Evolutionary conservation across 768 basidiomycete genomes (phyloP).

Genomic region (Boletus huronensis): DNA sequence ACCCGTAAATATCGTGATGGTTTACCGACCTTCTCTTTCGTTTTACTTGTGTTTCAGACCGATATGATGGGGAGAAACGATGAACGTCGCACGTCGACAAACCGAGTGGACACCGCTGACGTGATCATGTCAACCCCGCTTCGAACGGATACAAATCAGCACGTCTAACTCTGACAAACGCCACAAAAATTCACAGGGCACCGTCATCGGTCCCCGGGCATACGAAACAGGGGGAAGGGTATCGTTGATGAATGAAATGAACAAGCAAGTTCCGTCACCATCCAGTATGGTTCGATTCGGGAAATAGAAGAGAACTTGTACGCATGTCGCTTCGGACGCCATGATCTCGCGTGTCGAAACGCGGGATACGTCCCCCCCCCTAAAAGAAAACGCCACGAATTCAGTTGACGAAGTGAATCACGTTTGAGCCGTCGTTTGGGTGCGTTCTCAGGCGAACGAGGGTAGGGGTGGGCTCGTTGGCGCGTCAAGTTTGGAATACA

Average conservation of each 20-base stretch:
- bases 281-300: not conserved
- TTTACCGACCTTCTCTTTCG: not conserved
- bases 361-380: not conserved
- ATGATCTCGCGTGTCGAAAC: not conserved
- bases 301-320: not conserved
- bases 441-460: not conserved
- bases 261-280: not conserved
- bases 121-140: not conserved
- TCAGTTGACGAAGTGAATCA: slow-evolving; percentile 1
- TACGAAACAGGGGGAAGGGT: not conserved
- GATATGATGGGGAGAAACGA: not conserved
- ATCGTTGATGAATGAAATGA: not conserved
- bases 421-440: not conserved
- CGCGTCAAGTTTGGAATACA: not conserved
- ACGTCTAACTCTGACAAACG: not conserved
- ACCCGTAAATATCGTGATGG: not conserved
- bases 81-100: not conserved
- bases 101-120: not conserved
- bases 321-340: not conserved
- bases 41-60: not conserved
- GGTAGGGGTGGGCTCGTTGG: not conserved
- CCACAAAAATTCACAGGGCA: not conserved
- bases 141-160: not conserved
- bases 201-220: not conserved
- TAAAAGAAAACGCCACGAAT: not conserved